Base-by-base conservation (phyloP, 2,329 filamentous ascomycete species). In the Periconia macrospinosa region DNA sequence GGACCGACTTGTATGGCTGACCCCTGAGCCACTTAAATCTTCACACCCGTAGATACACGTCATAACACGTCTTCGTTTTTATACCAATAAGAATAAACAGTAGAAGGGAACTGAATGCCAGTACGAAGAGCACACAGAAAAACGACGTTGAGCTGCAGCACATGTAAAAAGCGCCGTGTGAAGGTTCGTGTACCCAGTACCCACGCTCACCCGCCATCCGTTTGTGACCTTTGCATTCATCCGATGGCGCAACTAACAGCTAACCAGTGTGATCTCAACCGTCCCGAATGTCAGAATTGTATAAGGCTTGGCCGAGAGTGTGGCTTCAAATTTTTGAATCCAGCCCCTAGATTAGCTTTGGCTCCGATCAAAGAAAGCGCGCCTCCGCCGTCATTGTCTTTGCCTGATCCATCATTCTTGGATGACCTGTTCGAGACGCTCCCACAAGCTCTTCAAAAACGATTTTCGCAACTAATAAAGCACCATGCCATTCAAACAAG, bases 401-500 rank as follows among this genome's bases (percentile, higher is more conserved):
- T 52, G 18, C 41, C 52, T 17, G 54, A 53, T 23, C 54, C 57
- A 44, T 44, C 49, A 6, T 54, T 66, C 3, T 41, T 59, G 30
- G 56, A 63, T 42, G 37, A 42, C 13, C 30, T 63, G 6, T 27
- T 64, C 7, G 33, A 55, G 15, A 52, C 48, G n/a, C 52, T 58
- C 8, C 55, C 66, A 17, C 47, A 50, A 6, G 14, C 46, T 9
- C 30, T 59, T 8, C 58, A 49, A 15, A 45, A 57, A n/a, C 55
- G 49, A 3, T 57, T 61, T 20, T 49, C 52, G 20, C 41, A 54
- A 6, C 56, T 71, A 18, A 37, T 71, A 14, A 52, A 62, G 41
- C 63, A 71, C 41, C 71, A 68, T 41, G 54, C 55, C 1, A 47
- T 13, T 8, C 49, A 49, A 8, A 69, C 68, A 2, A 60, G 61